A percentile compares a stretch with the other conserved stretches of the same genome.
Evolutionary conservation across 2,329 filamentous ascomycete genomes (phyloP).

Genomic region (Blumeria graminis): DNA sequence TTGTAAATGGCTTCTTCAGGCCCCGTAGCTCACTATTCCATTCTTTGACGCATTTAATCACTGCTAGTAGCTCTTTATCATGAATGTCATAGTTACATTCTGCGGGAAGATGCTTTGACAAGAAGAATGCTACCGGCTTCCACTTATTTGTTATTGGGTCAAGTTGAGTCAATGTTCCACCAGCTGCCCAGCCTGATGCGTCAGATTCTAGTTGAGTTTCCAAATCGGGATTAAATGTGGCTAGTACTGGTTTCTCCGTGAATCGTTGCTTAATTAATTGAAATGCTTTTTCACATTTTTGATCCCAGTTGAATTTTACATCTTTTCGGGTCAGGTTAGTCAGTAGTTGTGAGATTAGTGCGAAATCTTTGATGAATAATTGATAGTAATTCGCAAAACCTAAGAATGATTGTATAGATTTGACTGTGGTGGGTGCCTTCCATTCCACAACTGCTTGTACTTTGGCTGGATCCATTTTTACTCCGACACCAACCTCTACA

Average conservation of each 20-base stretch:
- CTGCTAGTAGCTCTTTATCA: constrained; percentile 3
- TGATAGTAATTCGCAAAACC: constrained; percentile 5
- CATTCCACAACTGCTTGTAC: constrained; percentile 2
- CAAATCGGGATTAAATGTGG: neutral
- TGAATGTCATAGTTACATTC: constrained; percentile 1
- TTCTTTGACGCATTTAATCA: constrained; percentile 1
- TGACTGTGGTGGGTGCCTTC: constrained; percentile 1
- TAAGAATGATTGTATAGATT: constrained; percentile 1
- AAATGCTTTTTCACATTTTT: neutral
- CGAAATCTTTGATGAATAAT: constrained; percentile 3
- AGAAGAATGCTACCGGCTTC: constrained; percentile 1
- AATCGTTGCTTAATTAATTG: neutral
- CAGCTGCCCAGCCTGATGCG: neutral
- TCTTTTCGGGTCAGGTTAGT: neutral
- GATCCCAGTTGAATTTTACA: neutral
- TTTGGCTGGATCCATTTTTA: constrained; percentile 2
- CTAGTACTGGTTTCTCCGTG: neutral
- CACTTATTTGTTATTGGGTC: constrained; percentile 1
- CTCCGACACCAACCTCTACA: neutral
- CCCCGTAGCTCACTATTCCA: neutral
- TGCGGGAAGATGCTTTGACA: neutral
- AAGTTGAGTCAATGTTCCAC: constrained; percentile 1
- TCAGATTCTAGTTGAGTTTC: neutral
- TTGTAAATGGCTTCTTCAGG: neutral
- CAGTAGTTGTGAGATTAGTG: neutral